Conservation (phyloP, 163 green algal species). For the Volvox carteri region DNA sequence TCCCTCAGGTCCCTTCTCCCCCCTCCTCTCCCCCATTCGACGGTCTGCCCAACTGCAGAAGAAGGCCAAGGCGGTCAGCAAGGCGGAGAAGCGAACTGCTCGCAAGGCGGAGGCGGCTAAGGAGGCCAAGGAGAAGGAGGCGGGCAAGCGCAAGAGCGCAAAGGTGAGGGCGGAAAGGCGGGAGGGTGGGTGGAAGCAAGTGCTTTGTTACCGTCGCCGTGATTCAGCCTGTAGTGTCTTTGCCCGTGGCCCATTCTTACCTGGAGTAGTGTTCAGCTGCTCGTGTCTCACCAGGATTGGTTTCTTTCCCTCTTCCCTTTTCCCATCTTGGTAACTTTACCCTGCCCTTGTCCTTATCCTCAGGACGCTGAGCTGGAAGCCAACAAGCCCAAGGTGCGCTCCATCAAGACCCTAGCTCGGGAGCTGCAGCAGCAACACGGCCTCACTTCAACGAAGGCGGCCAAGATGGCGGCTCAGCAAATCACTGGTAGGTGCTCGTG, state of each 20-base stretch:
- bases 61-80: constrained; percentile 65
- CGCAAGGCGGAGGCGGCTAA: constrained; percentile 54
- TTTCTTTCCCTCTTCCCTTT: neutral
- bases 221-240: too few species aligned
- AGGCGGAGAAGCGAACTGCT: constrained; percentile 67
- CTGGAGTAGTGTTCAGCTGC: too few species aligned
- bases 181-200: too few species aligned
- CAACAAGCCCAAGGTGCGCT: constrained; percentile 18
- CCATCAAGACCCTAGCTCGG: constrained; percentile 51
- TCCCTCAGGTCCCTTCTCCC: too few species aligned
- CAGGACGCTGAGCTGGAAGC: constrained; percentile 20
- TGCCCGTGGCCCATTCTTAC: too few species aligned
- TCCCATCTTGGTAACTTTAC: neutral
- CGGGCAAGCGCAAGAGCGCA: constrained; percentile 26
- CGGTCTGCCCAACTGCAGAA: too few species aligned
- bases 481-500: constrained; percentile 62
- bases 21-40: too few species aligned
- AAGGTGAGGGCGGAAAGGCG: neutral
- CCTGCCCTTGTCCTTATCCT: neutral
- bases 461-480: constrained; percentile 70
- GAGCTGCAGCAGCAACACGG: constrained; percentile 81
- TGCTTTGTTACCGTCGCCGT: too few species aligned
- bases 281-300: too few species aligned
- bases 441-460: constrained; percentile 72
- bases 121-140: constrained; percentile 36